Conservation (phyloP, 345 rosid species). For the Populus nigra region DNA sequence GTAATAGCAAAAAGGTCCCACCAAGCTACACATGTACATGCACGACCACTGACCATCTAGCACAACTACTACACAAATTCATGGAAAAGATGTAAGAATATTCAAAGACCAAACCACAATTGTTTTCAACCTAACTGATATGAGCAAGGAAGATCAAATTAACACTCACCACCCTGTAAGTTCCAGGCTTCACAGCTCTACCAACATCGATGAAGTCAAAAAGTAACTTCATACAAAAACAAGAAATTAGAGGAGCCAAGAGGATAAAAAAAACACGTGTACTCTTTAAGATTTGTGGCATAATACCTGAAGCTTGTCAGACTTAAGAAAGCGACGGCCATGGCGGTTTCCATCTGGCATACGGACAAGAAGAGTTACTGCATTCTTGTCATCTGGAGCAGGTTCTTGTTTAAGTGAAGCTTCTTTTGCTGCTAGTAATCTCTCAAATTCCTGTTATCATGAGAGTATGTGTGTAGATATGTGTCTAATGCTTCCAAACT, state of each 20-base stretch:
- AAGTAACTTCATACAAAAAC: slow-evolving; percentile 42
- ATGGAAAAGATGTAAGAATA: too few relatives aligned
- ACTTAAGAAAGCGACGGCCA: slow-evolving; percentile 72
- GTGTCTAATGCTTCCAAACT: not conserved
- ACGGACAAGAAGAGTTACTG: slow-evolving; percentile 59
- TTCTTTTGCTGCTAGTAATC: slow-evolving; percentile 35
- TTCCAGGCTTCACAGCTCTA: slow-evolving; percentile 57
- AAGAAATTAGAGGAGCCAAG: slow-evolving; percentile 24
- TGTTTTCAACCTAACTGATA: not conserved
- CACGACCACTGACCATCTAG: too few relatives aligned
- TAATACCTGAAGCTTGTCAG: slow-evolving; percentile 76
- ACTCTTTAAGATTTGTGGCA: slow-evolving; percentile 13
- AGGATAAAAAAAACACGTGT: not conserved
- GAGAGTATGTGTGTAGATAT: not conserved
- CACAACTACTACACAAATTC: too few relatives aligned
- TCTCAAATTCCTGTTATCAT: slow-evolving; percentile 43
- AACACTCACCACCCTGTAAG: slow-evolving; percentile 69
- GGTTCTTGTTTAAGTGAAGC: slow-evolving; percentile 60
- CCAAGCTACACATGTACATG: too few relatives aligned
- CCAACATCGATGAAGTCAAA: slow-evolving; percentile 70
- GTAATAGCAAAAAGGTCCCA: too few relatives aligned
- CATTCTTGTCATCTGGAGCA: slow-evolving; percentile 49
- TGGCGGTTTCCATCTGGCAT: slow-evolving; percentile 84
- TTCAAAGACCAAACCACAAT: not conserved
- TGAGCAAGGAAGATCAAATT: not conserved